Conservation (phyloP, 345 rosid species). For the Eucalyptus camaldulensis region DNA sequence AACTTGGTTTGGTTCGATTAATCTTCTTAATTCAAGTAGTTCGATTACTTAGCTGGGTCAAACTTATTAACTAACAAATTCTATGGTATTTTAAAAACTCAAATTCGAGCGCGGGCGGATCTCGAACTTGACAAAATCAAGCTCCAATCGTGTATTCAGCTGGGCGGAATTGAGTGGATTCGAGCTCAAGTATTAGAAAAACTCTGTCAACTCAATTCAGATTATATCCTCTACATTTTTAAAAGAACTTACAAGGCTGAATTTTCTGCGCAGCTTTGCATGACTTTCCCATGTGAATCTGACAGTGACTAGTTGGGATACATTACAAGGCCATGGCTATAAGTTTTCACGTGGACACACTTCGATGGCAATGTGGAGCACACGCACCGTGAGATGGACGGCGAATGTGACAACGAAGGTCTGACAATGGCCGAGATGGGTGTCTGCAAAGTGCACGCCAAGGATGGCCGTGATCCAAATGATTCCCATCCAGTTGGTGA, state of each 20-base stretch:
- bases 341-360: background rate
- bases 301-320: background rate
- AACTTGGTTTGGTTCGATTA: background rate
- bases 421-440: conserved; percentile 74
- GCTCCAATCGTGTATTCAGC: background rate
- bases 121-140: background rate
- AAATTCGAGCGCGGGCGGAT: background rate
- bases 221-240: background rate
- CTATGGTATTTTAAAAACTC: background rate
- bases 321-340: background rate
- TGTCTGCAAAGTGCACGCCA: conserved; percentile 82
- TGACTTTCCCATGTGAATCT: background rate
- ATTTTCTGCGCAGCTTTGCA: background rate
- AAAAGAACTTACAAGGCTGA: background rate
- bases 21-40: too few species aligned
- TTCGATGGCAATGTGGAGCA: background rate
- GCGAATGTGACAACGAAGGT: conserved; percentile 43
- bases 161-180: background rate
- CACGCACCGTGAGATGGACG: conserved; percentile 43
- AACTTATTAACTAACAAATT: background rate
- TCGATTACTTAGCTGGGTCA: background rate
- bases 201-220: background rate
- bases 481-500: conserved; percentile 91
- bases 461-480: conserved; percentile 68
- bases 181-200: background rate